These are phyloP conservation scores for Teratosphaeria zuluensis DNA, from an alignment of 2,329 filamentous ascomycete species.

Conservation along the genomic window DNA sequence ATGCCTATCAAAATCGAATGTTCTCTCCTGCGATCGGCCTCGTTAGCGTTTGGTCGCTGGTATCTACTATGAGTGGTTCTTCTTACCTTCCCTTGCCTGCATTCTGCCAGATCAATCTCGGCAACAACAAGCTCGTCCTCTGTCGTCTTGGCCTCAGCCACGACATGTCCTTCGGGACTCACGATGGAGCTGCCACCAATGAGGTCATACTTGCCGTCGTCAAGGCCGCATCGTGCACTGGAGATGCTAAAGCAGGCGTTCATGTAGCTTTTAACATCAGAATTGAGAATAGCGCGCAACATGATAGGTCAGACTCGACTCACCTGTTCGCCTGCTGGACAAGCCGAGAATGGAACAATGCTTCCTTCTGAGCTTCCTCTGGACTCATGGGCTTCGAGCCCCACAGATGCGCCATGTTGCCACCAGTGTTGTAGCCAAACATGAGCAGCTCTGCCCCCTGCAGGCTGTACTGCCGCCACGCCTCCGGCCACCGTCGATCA, in stretches of 20 bases:
- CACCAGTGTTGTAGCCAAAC: conserved; percentile 33
- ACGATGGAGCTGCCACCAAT: conserved; percentile 42
- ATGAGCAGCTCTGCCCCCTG: conserved; percentile 38
- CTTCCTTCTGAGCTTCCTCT: conserved; percentile 38
- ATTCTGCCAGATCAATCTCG: conserved; percentile 41
- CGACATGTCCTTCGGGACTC: conserved; percentile 39
- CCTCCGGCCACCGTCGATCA: conserved; percentile 45
- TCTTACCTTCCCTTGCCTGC: conserved; percentile 36
- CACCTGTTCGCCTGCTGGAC: conserved; percentile 41
- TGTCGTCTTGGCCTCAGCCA: conserved; percentile 41
- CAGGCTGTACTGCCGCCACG: conserved; percentile 43
- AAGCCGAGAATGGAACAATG: conserved; percentile 44
- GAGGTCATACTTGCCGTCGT: conserved; percentile 42
- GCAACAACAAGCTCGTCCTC: conserved; percentile 44
- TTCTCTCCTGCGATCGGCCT: conserved; percentile 21
- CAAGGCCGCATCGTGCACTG: conserved; percentile 41
- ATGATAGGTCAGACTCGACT: not conserved
- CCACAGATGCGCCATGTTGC: conserved; percentile 37
- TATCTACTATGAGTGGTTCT: too few relatives aligned
- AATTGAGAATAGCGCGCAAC: not conserved
- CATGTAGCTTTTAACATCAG: conserved; percentile 29
- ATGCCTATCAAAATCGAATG: conserved; percentile 39
- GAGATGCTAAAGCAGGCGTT: conserved; percentile 44
- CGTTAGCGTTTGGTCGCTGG: not conserved
- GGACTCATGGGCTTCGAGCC: conserved; percentile 33